Percentiles rank a stretch among this genome's conserved stretches.
Conservation (phyloP, 495 filamentous ascomycete genomes). For the Endocarpon pusillum region DNA sequence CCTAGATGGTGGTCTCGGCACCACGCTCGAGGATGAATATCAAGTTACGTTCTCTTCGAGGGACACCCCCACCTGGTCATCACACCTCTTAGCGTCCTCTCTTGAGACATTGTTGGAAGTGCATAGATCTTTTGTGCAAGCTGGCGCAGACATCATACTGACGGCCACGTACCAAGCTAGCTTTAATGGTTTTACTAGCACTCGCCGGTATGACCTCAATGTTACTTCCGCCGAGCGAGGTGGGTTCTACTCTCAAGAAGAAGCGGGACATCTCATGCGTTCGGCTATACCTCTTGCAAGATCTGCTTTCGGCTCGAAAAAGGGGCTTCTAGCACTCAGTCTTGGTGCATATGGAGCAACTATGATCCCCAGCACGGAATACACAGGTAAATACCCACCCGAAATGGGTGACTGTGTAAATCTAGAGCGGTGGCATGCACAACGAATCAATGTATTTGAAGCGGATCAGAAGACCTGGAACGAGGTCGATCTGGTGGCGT, state of each 20-base stretch:
- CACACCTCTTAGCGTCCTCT: constrained; percentile 36
- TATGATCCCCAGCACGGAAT: constrained; percentile 46
- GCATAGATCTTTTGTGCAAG: constrained; percentile 34
- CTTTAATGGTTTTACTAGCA: constrained; percentile 31
- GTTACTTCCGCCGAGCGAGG: constrained; percentile 8
- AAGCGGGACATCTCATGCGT: constrained; percentile 13
- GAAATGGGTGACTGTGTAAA: constrained; percentile 24
- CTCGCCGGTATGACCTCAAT: constrained; percentile 9
- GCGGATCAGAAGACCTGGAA: constrained; percentile 10
- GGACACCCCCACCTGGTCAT: constrained; percentile 46
- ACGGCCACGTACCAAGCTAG: constrained; percentile 51
- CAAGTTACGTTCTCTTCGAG: constrained; percentile 25
- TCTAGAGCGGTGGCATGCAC: constrained; percentile 37
- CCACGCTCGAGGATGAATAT: constrained; percentile 39
- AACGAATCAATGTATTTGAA: constrained; percentile 32
- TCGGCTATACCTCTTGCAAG: constrained; percentile 13
- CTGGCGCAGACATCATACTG: constrained; percentile 40
- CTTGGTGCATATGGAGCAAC: constrained; percentile 49
- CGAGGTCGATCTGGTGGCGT: constrained; percentile 38
- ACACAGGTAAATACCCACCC: constrained; percentile 39
- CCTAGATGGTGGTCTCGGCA: constrained; percentile 51
- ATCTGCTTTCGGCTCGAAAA: constrained; percentile 8
- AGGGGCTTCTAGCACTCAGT: constrained; percentile 28
- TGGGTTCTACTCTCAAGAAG: constrained; percentile 1
- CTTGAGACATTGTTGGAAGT: constrained; percentile 30